Conservation (phyloP, 2,329 filamentous ascomycete species). For the Lizonia empirigonia region DNA sequence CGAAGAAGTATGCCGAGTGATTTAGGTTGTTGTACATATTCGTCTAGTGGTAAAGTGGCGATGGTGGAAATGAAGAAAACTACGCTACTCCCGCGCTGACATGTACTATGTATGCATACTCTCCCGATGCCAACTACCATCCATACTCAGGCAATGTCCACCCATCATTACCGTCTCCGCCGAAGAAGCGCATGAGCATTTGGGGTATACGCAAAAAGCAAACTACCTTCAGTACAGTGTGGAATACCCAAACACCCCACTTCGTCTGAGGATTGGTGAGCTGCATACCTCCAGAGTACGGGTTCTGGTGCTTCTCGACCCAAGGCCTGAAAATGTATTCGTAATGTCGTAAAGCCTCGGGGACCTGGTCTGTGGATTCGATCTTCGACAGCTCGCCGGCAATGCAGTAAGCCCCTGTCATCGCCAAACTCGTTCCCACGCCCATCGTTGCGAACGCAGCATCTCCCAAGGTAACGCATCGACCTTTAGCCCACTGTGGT, state of each 20-base stretch:
- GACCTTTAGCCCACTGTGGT: conserved; percentile 53
- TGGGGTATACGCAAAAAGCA: conserved; percentile 3
- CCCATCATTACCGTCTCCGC: conserved; percentile 1
- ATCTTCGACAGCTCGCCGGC: conserved; percentile 46
- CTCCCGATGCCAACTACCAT: conserved; percentile 6
- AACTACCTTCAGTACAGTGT: conserved; percentile 22
- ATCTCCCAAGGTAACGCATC: conserved; percentile 61
- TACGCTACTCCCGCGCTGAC: too few species aligned
- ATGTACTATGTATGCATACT: too few species aligned
- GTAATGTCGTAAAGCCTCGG: conserved; percentile 28
- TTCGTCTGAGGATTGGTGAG: conserved; percentile 39
- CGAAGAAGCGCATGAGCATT: conserved; percentile 6
- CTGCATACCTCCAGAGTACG: conserved; percentile 23
- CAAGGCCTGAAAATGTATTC: conserved; percentile 27
- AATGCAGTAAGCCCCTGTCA: conserved; percentile 48
- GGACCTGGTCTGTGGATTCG: conserved; percentile 23
- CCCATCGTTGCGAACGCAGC: conserved; percentile 50
- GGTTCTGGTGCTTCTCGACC: conserved; percentile 21
- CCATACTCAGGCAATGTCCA: conserved; percentile 25
- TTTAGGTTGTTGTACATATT: not conserved
- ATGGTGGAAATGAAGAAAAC: not conserved
- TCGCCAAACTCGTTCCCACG: conserved; percentile 41
- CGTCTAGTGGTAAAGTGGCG: not conserved
- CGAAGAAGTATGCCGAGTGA: conserved; percentile 13
- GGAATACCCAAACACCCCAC: conserved; percentile 34